Conservation (phyloP, 768 basidiomycete species). For the Pholiota conissans region DNA sequence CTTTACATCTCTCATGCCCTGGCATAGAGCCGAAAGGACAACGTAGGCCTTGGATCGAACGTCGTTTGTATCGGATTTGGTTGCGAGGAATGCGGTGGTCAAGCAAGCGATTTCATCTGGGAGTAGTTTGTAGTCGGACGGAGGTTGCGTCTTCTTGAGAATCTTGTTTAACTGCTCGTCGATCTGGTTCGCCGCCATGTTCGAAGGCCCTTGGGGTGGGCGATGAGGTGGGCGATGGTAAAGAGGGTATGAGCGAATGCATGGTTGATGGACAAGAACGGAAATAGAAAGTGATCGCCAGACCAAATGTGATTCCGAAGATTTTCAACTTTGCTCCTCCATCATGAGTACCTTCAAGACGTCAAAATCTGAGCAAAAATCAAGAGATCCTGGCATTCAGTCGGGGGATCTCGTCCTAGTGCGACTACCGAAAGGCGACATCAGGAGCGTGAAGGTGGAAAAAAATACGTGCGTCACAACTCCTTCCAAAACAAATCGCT, state of each 20-base stretch:
- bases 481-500: background rate
- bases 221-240: background rate
- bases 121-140: slow-evolving; percentile 35
- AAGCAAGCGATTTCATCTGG: slow-evolving; percentile 59
- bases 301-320: background rate
- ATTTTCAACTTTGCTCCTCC: slow-evolving; percentile 4
- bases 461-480: slow-evolving; percentile 59
- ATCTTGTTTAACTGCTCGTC: slow-evolving; percentile 29
- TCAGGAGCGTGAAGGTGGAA: slow-evolving; percentile 73
- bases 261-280: slow-evolving; percentile 6
- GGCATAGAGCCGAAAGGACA: slow-evolving; percentile 66
- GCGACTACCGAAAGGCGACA: slow-evolving; percentile 75
- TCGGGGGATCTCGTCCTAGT: slow-evolving; percentile 79
- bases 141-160: slow-evolving; percentile 29
- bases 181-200: slow-evolving; percentile 16
- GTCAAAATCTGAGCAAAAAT: slow-evolving; percentile 21
- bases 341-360: slow-evolving; percentile 27
- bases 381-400: slow-evolving; percentile 42
- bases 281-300: slow-evolving; percentile 15
- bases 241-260: slow-evolving; percentile 1
- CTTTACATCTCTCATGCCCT: slow-evolving; percentile 46
- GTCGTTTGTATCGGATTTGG: slow-evolving; percentile 31
- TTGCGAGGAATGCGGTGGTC: slow-evolving; percentile 51
- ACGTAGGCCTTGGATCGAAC: slow-evolving; percentile 71
- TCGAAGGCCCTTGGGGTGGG: background rate